A percentile compares a stretch with the other conserved stretches of the same genome.
phyloP scores from a whole-genome alignment of 495 filamentous ascomycete species.

The Aspergillus coremiiformis region DNA sequence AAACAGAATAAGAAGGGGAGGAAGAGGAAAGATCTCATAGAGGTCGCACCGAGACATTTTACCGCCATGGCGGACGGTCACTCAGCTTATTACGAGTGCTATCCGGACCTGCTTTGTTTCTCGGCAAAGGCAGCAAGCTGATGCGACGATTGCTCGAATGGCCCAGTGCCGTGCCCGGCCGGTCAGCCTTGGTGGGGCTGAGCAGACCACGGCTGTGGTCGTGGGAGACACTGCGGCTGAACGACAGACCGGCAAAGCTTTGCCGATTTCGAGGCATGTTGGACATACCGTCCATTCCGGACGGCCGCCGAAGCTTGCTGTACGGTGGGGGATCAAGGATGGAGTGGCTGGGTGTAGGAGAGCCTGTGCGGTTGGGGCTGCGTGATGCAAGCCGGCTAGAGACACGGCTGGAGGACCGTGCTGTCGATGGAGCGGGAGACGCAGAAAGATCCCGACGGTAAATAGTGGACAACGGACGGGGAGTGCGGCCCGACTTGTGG shows the following conservation, averaged over 20 bases:
- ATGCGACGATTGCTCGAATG: constrained; percentile 40
- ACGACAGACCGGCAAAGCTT: constrained; percentile 34
- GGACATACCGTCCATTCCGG: constrained; percentile 15
- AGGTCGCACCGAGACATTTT: neutral
- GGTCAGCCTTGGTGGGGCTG: constrained; percentile 29
- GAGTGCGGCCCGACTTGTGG: constrained; percentile 38
- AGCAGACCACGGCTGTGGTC: constrained; percentile 17
- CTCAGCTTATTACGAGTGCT: constrained; percentile 25
- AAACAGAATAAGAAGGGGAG: neutral
- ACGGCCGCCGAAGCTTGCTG: constrained; percentile 32
- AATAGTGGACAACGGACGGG: constrained; percentile 35
- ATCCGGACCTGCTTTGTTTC: constrained; percentile 23
- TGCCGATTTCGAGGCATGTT: constrained; percentile 35
- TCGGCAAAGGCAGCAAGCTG: constrained; percentile 43
- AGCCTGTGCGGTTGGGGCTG: constrained; percentile 28
- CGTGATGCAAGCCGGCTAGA: constrained; percentile 36
- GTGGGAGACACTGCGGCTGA: constrained; percentile 33
- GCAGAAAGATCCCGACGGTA: constrained; percentile 34
- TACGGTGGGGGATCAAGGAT: constrained; percentile 35
- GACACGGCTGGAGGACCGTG: constrained; percentile 28
- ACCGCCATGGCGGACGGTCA: constrained; percentile 36
- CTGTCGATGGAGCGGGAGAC: constrained; percentile 32
- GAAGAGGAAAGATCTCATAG: neutral
- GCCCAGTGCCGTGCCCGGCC: constrained; percentile 41
- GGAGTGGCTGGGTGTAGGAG: constrained; percentile 25